Base-by-base conservation (phyloP, 1,284 basidiomycete genomes). In the Omphalotus olearius region DNA sequence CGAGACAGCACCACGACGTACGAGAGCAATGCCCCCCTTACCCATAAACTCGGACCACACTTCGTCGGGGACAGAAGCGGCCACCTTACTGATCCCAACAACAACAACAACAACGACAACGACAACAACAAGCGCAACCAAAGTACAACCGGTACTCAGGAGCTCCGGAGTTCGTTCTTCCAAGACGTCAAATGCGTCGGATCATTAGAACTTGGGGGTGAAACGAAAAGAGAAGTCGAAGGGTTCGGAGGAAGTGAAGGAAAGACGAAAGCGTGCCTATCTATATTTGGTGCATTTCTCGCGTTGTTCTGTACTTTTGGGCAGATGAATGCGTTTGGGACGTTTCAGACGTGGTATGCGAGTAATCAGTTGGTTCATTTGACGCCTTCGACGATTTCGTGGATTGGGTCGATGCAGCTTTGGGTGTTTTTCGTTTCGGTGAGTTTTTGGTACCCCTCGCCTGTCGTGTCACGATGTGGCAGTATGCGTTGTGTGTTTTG, bases 341-440 rank as follows among this genome's bases (percentile, higher is more conserved):
- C 74, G 30, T 79, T 73, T 60, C 74, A 78, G 58, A 63, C 71
- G 9, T 79, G 71, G 69, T 79, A 79, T 52, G 60, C 66, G 7
- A 58, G 58, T 7, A 70, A 79, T 60, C 74, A 78, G 55, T 78
- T 7, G 57, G 59, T 30, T 56, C 66, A 50, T 55, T 71, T 25
- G 57, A 69, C 18, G 65, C 75, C 30, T 7, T 72, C 72, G 17
- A 70, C 69, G 4, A 75, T 79, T 43, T 73, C 76, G 6, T 78
- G 76, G 76, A 78, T 79, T 52, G 77, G 77, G 6, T 74, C 74
- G 0, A 49, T 77, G 33, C 77, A 79, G 56, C 65, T 79, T 2
- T 78, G 73, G 68, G 61, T 74, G 10, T 78, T 78, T 60, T 79
- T 79, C 62, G 70, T 75, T 53, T 72, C 73, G 17, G 77, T 79